Conservation (phyloP, 176 grass and related monocot genomes). For the Eragrostis curvula region DNA sequence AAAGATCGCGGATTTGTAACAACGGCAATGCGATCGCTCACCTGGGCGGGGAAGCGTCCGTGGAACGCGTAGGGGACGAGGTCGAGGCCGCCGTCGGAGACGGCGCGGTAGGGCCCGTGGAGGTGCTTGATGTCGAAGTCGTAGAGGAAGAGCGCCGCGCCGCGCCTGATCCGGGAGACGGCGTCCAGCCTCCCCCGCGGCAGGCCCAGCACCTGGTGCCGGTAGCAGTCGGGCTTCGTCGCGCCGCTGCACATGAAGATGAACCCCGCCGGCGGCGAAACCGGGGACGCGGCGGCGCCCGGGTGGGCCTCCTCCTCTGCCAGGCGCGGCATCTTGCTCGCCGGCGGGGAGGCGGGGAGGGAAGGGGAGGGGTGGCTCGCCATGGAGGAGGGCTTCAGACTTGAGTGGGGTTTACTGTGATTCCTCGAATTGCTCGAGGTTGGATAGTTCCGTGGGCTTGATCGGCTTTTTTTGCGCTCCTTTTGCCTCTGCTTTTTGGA, state of each 20-base stretch:
- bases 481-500: too few species aligned
- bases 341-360: neutral
- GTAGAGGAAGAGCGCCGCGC: conserved; percentile 82
- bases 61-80: conserved; percentile 68
- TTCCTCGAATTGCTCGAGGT: too few species aligned
- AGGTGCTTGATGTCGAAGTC: conserved; percentile 75
- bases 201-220: conserved; percentile 63
- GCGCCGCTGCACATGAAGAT: conserved; percentile 82
- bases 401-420: neutral
- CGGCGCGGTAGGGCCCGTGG: conserved; percentile 73
- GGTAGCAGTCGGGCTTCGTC: conserved; percentile 80
- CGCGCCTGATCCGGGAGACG: conserved; percentile 71
- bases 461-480: too few species aligned
- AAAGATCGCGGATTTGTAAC: neutral
- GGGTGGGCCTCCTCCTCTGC: neutral
- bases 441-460: too few species aligned
- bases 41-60: conserved; percentile 77
- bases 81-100: conserved; percentile 52
- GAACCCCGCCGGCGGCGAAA: conserved; percentile 53
- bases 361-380: neutral
- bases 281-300: neutral
- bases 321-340: conserved; percentile 19
- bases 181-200: conserved; percentile 54
- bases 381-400: conserved; percentile 7
- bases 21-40: conserved; percentile 5